Evolutionary conservation across 768 basidiomycete species (phyloP).

Genomic region (Hygrocybe punicea): DNA sequence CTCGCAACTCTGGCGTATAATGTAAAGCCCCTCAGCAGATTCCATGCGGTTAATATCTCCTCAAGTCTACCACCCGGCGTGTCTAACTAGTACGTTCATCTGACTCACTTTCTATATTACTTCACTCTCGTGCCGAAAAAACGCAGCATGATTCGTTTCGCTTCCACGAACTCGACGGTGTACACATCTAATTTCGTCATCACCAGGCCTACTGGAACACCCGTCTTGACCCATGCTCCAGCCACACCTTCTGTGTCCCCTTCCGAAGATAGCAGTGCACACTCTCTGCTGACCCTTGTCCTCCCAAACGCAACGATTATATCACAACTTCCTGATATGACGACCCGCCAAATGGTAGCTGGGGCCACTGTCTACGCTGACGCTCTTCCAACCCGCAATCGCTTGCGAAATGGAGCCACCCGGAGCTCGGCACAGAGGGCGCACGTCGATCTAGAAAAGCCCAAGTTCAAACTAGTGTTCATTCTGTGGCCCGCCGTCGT

Average conservation of each 20-base stretch:
- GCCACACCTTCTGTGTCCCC: conserved; percentile 11
- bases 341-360: conserved; percentile 5
- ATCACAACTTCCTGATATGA: neutral
- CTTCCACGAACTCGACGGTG: conserved; percentile 30
- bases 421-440: conserved; percentile 19
- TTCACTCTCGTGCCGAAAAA: neutral
- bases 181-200: conserved; percentile 56
- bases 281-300: conserved; percentile 15
- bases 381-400: conserved; percentile 6
- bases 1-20: conserved; percentile 43
- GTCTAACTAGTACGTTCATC: conserved; percentile 30
- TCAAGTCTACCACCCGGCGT: conserved; percentile 21
- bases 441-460: conserved; percentile 32
- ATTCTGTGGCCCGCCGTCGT: conserved; percentile 56
- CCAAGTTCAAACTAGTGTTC: conserved; percentile 48
- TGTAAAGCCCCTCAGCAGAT: conserved; percentile 36
- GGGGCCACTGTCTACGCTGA: conserved; percentile 5
- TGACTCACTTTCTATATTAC: neutral
- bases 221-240: conserved; percentile 20
- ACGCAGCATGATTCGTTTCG: conserved; percentile 37
- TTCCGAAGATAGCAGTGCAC: neutral
- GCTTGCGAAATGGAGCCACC: conserved; percentile 4
- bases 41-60: conserved; percentile 35
- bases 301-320: conserved; percentile 11
- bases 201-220: conserved; percentile 7